These are phyloP conservation scores for Penicillium sp. DNA, from an alignment of 2,329 filamentous ascomycete genomes.

Conservation along the genomic window DNA sequence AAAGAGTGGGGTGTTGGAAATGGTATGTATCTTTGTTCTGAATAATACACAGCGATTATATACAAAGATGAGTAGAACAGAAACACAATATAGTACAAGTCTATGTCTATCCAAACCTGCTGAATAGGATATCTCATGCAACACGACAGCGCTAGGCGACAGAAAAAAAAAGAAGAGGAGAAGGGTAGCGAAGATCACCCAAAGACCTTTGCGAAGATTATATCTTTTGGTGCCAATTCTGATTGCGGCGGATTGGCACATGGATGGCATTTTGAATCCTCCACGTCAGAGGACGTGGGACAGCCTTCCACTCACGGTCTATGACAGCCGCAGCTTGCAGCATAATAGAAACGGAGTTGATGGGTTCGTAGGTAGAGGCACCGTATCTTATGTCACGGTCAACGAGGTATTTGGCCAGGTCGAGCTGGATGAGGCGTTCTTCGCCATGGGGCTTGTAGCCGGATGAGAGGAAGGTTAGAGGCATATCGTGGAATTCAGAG, in stretches of 20 bases:
- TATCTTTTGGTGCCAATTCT: not conserved
- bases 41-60: constrained; percentile 16
- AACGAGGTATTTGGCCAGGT: constrained; percentile 28
- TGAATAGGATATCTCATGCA: constrained; percentile 18
- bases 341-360: constrained; percentile 31
- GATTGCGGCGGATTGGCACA: constrained; percentile 25
- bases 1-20: not conserved
- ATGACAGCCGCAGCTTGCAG: constrained; percentile 36
- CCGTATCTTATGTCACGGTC: constrained; percentile 31
- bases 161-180: not conserved
- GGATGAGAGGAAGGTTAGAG: constrained; percentile 25
- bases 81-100: constrained; percentile 12
- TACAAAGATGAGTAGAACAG: constrained; percentile 9
- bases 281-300: constrained; percentile 29
- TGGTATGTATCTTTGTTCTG: not conserved
- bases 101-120: constrained; percentile 9
- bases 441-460: constrained; percentile 17
- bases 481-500: constrained; percentile 26
- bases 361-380: constrained; percentile 19
- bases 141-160: constrained; percentile 18
- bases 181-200: not conserved
- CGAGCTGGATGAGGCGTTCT: constrained; percentile 28
- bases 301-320: constrained; percentile 33
- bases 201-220: not conserved
- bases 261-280: constrained; percentile 35